A percentile compares a stretch with the other conserved stretches of the same genome.
These are phyloP conservation scores for Rhexocercosporidium sp. DNA, from an alignment of 2,329 filamentous ascomycete genomes.

Conservation along the genomic window DNA sequence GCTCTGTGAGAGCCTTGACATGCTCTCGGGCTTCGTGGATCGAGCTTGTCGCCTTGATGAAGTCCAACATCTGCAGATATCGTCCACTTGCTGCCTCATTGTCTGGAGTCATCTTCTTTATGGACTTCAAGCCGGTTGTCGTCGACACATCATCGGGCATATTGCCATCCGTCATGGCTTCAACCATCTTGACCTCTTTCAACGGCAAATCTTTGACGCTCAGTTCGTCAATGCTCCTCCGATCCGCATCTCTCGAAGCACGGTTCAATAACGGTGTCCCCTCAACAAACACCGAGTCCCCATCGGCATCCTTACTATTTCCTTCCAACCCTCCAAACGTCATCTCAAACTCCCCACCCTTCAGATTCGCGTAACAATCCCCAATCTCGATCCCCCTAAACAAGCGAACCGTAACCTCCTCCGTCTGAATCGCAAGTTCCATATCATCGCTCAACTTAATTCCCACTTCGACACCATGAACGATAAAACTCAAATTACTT, in stretches of 20 bases:
- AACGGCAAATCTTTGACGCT: conserved; percentile 9
- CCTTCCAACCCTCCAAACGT: conserved; percentile 50
- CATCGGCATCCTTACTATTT: conserved; percentile 44
- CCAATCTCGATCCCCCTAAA: conserved; percentile 56
- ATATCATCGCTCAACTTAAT: conserved; percentile 57
- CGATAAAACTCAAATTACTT: conserved; percentile 53
- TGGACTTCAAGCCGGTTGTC: conserved; percentile 45
- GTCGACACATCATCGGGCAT: conserved; percentile 45
- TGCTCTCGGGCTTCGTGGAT: conserved; percentile 45
- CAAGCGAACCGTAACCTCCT: conserved; percentile 53
- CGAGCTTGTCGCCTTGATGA: conserved; percentile 47
- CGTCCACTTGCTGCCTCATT: conserved; percentile 49
- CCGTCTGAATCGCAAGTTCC: conserved; percentile 56
- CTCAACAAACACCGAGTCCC: conserved; percentile 48
- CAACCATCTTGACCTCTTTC: conserved; percentile 32
- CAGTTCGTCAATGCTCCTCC: conserved; percentile 18
- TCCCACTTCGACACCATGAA: conserved; percentile 58
- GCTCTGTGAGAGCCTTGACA: conserved; percentile 33
- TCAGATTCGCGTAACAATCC: conserved; percentile 59
- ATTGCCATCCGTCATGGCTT: conserved; percentile 47
- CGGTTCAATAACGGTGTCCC: conserved; percentile 53
- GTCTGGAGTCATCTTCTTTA: conserved; percentile 51
- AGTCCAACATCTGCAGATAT: conserved; percentile 48
- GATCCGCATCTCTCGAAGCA: conserved; percentile 44
- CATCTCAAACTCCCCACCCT: conserved; percentile 57